Evolutionary conservation across 148 eudicot species (phyloP).

Genomic region (Fagopyrum esculentum): DNA sequence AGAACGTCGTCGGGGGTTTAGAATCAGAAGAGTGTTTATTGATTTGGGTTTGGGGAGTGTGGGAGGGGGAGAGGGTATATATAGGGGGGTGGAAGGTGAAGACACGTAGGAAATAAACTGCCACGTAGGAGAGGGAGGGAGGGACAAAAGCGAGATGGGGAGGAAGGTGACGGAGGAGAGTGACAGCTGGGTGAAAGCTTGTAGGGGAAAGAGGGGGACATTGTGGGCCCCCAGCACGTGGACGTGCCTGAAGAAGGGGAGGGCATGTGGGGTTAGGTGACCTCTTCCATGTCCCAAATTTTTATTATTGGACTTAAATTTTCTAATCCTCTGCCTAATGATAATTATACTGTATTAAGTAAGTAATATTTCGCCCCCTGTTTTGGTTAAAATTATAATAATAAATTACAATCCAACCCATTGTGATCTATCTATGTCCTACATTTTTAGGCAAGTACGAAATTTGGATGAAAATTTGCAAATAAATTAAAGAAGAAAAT

Average conservation of each 20-base stretch:
- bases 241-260: constrained; percentile 9
- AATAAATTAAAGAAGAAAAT: background rate
- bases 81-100: constrained; percentile 5
- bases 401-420: too few relatives aligned
- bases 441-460: too few relatives aligned
- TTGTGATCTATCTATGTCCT: too few relatives aligned
- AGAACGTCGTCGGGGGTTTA: constrained; percentile 4
- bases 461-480: background rate
- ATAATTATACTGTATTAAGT: too few relatives aligned
- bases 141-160: constrained; percentile 41
- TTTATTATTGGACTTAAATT: too few relatives aligned
- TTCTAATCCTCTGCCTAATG: too few relatives aligned
- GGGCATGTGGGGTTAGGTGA: constrained; percentile 34
- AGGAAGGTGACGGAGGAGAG: constrained; percentile 31
- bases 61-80: constrained; percentile 18
- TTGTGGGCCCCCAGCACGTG: constrained; percentile 34
- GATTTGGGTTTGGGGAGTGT: background rate
- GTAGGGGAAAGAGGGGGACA: constrained; percentile 35
- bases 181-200: constrained; percentile 12
- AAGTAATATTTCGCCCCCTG: too few relatives aligned
- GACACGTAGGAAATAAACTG: too few relatives aligned
- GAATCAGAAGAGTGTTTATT: background rate
- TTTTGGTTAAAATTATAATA: too few relatives aligned
- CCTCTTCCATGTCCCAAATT: constrained; percentile 22
- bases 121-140: constrained; percentile 20